Percentiles rank a stretch among this genome's conserved stretches.
Evolutionary conservation across 768 basidiomycete species (phyloP).

Genomic region (Calocybe gangraenosa): DNA sequence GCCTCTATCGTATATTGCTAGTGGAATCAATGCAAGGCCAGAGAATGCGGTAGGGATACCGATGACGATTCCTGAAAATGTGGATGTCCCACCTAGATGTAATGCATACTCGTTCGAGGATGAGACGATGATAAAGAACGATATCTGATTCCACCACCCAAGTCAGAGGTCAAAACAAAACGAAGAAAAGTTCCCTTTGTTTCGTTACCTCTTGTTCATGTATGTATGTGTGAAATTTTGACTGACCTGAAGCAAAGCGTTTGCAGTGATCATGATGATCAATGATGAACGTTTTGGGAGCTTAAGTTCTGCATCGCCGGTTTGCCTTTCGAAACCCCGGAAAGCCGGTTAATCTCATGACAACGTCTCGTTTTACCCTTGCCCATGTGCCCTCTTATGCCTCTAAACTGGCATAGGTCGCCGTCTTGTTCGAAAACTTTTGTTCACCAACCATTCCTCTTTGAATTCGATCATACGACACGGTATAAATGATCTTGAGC

Average conservation of each 20-base stretch:
- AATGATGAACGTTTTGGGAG: conserved; percentile 45
- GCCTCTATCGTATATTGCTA: conserved; percentile 57
- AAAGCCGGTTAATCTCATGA: too few species aligned
- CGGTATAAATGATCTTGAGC: too few species aligned
- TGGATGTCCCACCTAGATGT: conserved; percentile 60
- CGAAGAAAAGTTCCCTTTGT: background rate
- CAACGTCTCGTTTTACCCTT: too few species aligned
- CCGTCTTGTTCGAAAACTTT: too few species aligned
- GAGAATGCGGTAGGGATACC: conserved; percentile 66
- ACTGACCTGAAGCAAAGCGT: conserved; percentile 23
- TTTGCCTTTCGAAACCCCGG: too few species aligned
- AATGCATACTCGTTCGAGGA: conserved; percentile 62
- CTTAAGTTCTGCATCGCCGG: conserved; percentile 31
- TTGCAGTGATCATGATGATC: conserved; percentile 39
- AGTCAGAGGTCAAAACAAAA: background rate
- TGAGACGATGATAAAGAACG: conserved; percentile 68
- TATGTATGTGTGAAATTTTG: too few species aligned
- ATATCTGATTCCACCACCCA: conserved; percentile 50
- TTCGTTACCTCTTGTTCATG: too few species aligned
- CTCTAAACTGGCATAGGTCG: too few species aligned
- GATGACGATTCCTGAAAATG: conserved; percentile 64
- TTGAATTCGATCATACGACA: too few species aligned
- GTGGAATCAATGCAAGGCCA: conserved; percentile 52
- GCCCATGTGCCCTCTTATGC: too few species aligned
- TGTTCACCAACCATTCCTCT: too few species aligned